Base-by-base conservation (phyloP, 2,329 filamentous ascomycete genomes). In the Fusarium pseudograminearum region DNA sequence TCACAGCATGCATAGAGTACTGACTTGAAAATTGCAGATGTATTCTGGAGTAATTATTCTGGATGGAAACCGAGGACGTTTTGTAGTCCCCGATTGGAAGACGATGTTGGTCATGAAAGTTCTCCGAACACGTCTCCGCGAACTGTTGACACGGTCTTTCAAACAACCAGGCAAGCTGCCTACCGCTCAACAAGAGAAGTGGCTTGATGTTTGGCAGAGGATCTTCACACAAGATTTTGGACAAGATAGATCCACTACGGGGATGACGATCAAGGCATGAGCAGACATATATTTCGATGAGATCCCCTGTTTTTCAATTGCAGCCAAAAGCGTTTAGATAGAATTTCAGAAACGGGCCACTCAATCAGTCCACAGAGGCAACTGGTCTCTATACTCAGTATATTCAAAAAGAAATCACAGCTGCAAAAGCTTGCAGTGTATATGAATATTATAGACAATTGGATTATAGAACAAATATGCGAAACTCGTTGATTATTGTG, bases 51-150 rank as follows among this genome's bases (percentile, higher is more conserved):
- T 97, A 4, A 86, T 98, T 41, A 86, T 93, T 22, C 86, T 99
- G 45, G 96, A 98, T 77, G 92, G 93, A 45, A 97, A 97, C 77
- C 87, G 94, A 31, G 87, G 95, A 50, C 88, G 93, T 50, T 97
- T 98, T 77, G 88, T 91, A 24, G 87, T 97, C 1, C 87, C 90
- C 7, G 92, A 97, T 76, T 98, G 95, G 94, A 97, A 94, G 80
- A 91, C 91, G 1, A 90, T 96, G 85, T 87, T 97, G 36, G 94
- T 91, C n/a, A 82, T 99, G 75, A 98, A 98, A 80, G 88, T 90
- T 8, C 82, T 98, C 55, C 88, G 93, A 22, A 83, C 85, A 3
- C 87, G 91, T 28, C 83, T 97, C 20, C 89, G 91, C 69, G 93
- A 97, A 70, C 87, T 97, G 41, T 83, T 97, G 47, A 88, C 88